Conservation (phyloP, 306 rosid species). For the Acmispon strigosus region DNA sequence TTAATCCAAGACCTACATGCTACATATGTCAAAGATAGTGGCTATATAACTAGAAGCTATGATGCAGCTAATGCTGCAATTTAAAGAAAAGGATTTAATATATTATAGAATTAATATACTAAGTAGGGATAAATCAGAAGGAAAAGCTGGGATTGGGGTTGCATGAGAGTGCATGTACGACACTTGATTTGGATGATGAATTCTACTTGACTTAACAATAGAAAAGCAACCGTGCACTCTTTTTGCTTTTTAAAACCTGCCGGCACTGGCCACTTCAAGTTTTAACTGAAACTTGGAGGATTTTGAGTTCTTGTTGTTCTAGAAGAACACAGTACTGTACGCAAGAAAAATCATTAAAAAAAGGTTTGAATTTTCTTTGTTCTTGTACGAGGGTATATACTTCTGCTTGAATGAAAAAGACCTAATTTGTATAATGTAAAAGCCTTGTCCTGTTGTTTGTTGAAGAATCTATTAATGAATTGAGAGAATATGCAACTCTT, state of each 20-base stretch:
- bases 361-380: too few species aligned
- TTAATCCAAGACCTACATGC: neutral
- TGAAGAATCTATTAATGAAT: too few species aligned
- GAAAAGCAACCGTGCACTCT: neutral
- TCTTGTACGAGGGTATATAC: too few species aligned
- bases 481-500: too few species aligned
- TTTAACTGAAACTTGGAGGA: neutral
- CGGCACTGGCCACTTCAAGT: slow-evolving; percentile 4
- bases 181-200: slow-evolving; percentile 3
- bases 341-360: neutral
- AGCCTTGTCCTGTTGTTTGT: too few species aligned
- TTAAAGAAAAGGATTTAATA: neutral
- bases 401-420: too few species aligned
- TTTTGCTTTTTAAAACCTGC: neutral
- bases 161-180: neutral
- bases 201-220: slow-evolving; percentile 6
- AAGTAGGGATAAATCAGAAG: neutral
- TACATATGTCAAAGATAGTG: slow-evolving; percentile 17
- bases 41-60: neutral
- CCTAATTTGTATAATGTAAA: too few species aligned
- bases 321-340: too few species aligned
- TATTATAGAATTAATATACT: neutral
- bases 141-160: slow-evolving; percentile 12
- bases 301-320: neutral
- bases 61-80: slow-evolving; percentile 11